Base-by-base conservation (phyloP, 148 eudicot genomes). In the Simmondsia chinensis region DNA sequence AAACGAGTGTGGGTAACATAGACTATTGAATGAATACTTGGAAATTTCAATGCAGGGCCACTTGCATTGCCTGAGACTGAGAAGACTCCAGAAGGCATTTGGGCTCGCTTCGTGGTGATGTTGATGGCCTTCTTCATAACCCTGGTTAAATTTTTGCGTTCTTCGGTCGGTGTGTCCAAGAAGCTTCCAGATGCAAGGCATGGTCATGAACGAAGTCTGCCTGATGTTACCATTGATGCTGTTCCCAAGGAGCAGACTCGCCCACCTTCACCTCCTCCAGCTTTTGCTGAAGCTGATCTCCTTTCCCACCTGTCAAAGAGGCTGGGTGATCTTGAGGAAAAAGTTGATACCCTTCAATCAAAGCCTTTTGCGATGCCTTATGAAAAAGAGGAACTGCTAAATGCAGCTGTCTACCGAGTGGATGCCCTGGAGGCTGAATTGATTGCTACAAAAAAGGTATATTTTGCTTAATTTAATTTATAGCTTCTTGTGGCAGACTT, bases 381-480 rank as follows among this genome's bases (percentile, higher is more conserved):
- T 40, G 82, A 79, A 60, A 79, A 79, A 57, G 79, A 68, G 61
- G 87, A 79, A 57, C 66, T 75, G 66, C 61, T 79, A 32, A 72
- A 75, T 57, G 87, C 87, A 2, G 87, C 82, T 60, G 76, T 75
- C 29, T 75, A 71, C 38, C 78, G 82, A 10, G 82, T 79, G 50
- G 87, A 79, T 69, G 78, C 73, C 25, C 54, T 79, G 30, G 87
- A 79, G 65, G 82, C 87, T 3, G 87, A 79, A 56, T 49, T 79
- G 35, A 79, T 79, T 68, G 86, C 99, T 20, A 91, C 99, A 2
- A 91, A 91, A 69, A 86, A 86, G 94, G 99, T 91, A 70, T n/a
- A 60, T 44, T 2, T 5, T n/a, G n/a, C 20, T 32, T 19, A 15
- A 5, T 28, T 18, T 39, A 30, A 48, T 14, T n/a, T n/a, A n/a